These are phyloP conservation scores for Globisporangium cystogenes DNA, from an alignment of 352 stramenopile genomes.

Conservation along the genomic window DNA sequence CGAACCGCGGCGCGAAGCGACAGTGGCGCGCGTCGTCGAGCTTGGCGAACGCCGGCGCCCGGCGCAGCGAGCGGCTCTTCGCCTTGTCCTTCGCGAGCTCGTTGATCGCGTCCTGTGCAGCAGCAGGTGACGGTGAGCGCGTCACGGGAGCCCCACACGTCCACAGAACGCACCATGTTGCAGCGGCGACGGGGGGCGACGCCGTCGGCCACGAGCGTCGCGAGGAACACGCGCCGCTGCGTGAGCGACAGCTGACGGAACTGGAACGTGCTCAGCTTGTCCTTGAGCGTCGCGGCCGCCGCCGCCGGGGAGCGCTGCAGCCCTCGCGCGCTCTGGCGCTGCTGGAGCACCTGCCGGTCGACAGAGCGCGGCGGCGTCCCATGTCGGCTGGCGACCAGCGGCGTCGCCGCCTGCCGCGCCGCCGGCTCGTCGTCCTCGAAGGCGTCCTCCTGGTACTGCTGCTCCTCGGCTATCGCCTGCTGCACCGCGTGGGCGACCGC, in stretches of 20 bases:
- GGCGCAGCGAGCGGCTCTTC: conserved; percentile 1
- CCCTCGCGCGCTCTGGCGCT: conserved; percentile 15
- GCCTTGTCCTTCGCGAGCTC: conserved; percentile 42
- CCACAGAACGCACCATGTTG: conserved; percentile 30
- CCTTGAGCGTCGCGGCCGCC: conserved; percentile 36
- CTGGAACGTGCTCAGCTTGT: conserved; percentile 61
- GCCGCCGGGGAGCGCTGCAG: conserved; percentile 19
- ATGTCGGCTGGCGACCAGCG: not conserved
- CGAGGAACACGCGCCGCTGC: conserved; percentile 54
- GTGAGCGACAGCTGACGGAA: conserved; percentile 50
- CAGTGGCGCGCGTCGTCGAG: conserved; percentile 58
- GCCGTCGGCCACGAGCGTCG: conserved; percentile 31
- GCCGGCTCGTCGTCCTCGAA: conserved; percentile 39
- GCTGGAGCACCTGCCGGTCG: conserved; percentile 31
- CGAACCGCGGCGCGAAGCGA: conserved; percentile 36
- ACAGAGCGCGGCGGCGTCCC: conserved; percentile 11
- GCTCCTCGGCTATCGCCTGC: conserved; percentile 29
- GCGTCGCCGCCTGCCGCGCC: conserved; percentile 9
- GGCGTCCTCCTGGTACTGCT: conserved; percentile 37
- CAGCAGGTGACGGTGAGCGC: too few relatives aligned
- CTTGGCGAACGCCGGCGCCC: conserved; percentile 32
- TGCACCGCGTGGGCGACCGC: conserved; percentile 27
- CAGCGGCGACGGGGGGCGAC: too few relatives aligned
- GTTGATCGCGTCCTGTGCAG: conserved; percentile 41
- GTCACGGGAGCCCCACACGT: too few relatives aligned